Conservation (phyloP, 208 protist genomes). For the Leishmania arabica region DNA sequence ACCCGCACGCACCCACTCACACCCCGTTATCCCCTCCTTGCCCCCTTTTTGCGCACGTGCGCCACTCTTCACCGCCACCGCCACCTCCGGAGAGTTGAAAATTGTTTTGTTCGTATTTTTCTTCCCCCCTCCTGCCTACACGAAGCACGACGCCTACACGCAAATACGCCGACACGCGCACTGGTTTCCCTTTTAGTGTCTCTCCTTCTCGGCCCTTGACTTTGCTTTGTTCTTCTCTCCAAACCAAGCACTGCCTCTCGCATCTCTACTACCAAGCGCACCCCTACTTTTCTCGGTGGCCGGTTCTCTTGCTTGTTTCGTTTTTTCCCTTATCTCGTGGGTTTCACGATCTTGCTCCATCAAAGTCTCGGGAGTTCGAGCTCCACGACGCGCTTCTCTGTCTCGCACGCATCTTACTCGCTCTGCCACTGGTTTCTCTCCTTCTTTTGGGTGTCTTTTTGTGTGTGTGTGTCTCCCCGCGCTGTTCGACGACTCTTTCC, state of each 20-base stretch:
- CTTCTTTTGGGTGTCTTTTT: background rate
- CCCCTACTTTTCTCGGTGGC: background rate
- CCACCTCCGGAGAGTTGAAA: background rate
- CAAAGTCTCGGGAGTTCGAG: background rate
- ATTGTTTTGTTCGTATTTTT: background rate
- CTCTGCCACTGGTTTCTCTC: background rate
- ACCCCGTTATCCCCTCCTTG: background rate
- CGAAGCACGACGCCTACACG: background rate
- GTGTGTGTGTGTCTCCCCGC: background rate
- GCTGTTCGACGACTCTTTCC: background rate
- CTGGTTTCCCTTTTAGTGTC: background rate
- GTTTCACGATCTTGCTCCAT: background rate
- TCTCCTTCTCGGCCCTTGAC: background rate
- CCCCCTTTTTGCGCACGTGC: background rate
- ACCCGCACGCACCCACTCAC: background rate
- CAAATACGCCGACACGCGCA: background rate
- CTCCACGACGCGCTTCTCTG: background rate
- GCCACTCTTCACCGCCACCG: background rate
- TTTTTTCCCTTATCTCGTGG: background rate
- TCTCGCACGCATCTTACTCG: background rate
- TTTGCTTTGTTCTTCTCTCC: background rate
- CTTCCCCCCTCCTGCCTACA: background rate
- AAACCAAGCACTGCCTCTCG: background rate
- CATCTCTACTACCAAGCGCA: background rate
- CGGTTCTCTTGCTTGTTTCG: background rate